Base-by-base conservation (phyloP, 371 early-diverging fungal genomes). In the Dichotomocladium elegans region DNA sequence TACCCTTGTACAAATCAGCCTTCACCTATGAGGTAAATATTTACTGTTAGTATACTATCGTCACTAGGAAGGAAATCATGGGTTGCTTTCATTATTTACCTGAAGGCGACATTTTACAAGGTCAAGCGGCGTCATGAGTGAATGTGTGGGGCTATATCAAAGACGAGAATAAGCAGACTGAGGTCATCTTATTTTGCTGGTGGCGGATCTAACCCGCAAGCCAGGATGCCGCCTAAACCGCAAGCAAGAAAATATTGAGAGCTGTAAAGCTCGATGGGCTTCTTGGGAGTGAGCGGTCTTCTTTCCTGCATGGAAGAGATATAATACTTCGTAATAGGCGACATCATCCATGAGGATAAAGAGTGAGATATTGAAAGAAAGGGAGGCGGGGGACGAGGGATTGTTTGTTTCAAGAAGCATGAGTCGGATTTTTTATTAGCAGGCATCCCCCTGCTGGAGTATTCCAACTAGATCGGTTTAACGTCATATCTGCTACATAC, bases 91-190 rank as follows among this genome's bases (percentile, higher is more conserved):
- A 41, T n/a, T 25, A 2, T 31, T 30, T 48, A 55, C 56, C 78
- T 86, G 86, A 61, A 77, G 68, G 48, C 86, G 75, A 62, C 81
- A 81, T 66, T 86, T 86, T 57, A 83, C 75, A 51, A 85, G 75
- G 57, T 86, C 86, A 24, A 86, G 60, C 15, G 87, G 83, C 15
- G 85, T 84, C 59, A 85, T 60, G 24, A 68, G 56, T 26, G 75
- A 58, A 57, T 85, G 86, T 22, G 86, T 85, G 44, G 83, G 57
- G 0, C 56, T 55, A 37, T 22, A 33, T 10, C n/a, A n/a, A n/a
- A 50, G 12, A 22, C 15, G 11, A 3, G 40, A 1, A 30, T 6
- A 14, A 4, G 6, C 6, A 19, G 17, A 3, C 26, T 37, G 24
- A 40, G 11, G 27, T 51, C 8, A 40, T 21, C 26, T 15, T 15